These are phyloP conservation scores for Saccharomycopsis oosterbeekiorum DNA, from an alignment of 805 yeast species.

Conservation along the genomic window DNA sequence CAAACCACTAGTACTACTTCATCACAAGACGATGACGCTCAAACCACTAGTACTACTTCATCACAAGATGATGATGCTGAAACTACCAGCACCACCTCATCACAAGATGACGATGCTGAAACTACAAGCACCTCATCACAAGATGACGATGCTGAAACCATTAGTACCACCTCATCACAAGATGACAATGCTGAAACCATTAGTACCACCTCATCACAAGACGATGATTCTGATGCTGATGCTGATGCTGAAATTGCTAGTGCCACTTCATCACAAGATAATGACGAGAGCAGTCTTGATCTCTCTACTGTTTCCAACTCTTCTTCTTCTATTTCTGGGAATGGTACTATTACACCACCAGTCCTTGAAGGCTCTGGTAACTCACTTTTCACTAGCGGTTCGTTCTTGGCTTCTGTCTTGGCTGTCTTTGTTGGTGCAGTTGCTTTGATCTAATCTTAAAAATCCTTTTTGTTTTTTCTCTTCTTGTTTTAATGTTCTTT, in stretches of 20 bases:
- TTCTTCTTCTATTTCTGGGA: not conserved
- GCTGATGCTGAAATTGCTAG: not conserved
- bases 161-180: not conserved
- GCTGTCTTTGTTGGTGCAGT: not conserved
- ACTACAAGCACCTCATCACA: not conserved
- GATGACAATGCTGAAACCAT: not conserved
- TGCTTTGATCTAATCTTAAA: not conserved
- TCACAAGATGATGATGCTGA: not conserved
- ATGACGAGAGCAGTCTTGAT: not conserved
- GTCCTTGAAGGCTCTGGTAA: not conserved
- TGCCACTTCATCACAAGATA: not conserved
- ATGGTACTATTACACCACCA: not conserved
- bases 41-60: not conserved
- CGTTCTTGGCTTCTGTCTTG: not conserved
- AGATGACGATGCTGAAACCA: not conserved
- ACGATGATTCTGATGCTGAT: too few species aligned
- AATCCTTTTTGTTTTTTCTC: not conserved
- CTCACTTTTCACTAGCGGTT: not conserved
- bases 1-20: not conserved
- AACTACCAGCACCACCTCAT: conserved; percentile 11
- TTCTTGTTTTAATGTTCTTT: not conserved
- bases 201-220: not conserved
- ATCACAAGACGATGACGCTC: too few species aligned
- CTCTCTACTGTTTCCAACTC: not conserved
- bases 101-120: not conserved